Base-by-base conservation (phyloP, 352 stramenopile species). In the Globisporangium recalcitrans region DNA sequence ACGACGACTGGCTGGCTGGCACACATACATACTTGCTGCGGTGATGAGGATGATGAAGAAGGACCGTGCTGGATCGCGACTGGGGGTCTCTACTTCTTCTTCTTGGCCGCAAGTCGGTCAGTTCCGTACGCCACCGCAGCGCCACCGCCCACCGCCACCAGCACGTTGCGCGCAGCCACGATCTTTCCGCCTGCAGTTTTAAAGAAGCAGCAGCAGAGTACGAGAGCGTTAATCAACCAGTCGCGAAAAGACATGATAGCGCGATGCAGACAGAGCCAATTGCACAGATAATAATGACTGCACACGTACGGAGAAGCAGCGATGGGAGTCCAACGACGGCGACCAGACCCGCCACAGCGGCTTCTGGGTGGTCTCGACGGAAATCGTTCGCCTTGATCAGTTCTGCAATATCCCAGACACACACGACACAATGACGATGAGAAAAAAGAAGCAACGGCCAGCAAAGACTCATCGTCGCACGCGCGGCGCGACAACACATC, bases 121-220 rank as follows among this genome's bases (percentile, higher is more conserved):
- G 62, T 71, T 48, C 78, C 73, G 69, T 92, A 90, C 27, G 78
- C 82, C 9, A 67, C 64, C 10, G 70, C 76, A 13, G 79, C 81
- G 19, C 79, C 79, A 13, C 65, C 68, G 24, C 83, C 77, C 31
- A 90, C 77, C 0, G 69, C 80, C n/a, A 92, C 60, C 52, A 86
- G 68, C 48, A 82, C 81, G 68, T 90, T 90, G 47, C 80, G 79
- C 52, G 71, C 62, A 3, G 83, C 83, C 16, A 69, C 70, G 46
- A 71, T 67, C 75, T 92, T 92, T 56, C 83, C 83, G 21, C 80
- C 80, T 92, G 29, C n/a, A n/a, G n/a, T n/a, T n/a, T n/a, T n/a
- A n/a, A n/a, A n/a, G n/a, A 6, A 34, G 21, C 5, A 16, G 9
- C 10, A 49, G 40, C 13, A 49, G 5, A 29, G 19, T 11, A 19